Conservation (phyloP, 2,329 filamentous ascomycete genomes). For the Cladophialophora carrionii region DNA sequence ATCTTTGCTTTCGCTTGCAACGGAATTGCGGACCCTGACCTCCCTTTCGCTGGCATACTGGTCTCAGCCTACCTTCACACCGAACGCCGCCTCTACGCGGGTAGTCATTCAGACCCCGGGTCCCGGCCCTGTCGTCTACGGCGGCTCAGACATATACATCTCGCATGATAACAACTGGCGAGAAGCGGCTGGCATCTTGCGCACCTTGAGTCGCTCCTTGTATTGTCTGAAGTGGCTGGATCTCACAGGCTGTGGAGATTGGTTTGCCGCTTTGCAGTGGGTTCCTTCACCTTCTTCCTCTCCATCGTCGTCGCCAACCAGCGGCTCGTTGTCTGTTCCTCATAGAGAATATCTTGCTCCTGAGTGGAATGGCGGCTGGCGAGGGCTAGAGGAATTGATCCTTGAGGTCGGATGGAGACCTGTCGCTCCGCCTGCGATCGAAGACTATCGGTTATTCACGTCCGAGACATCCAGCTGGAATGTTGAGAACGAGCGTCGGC, state of each 20-base stretch:
- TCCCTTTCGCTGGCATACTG: slow-evolving; percentile 67
- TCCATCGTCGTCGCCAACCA: background rate
- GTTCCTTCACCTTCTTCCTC: background rate
- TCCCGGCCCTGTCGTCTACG: slow-evolving; percentile 47
- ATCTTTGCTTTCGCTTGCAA: slow-evolving; percentile 57
- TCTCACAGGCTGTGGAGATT: slow-evolving; percentile 61
- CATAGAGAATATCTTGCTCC: slow-evolving; percentile 40
- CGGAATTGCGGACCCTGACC: slow-evolving; percentile 59
- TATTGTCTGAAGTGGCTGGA: slow-evolving; percentile 66
- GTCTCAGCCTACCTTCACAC: slow-evolving; percentile 62
- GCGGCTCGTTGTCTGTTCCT: background rate
- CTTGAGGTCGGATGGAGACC: slow-evolving; percentile 50
- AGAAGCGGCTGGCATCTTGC: slow-evolving; percentile 60
- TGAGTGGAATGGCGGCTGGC: slow-evolving; percentile 54
- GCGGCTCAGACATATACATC: slow-evolving; percentile 59
- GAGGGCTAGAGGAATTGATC: slow-evolving; percentile 49
- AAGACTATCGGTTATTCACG: slow-evolving; percentile 5
- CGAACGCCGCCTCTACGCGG: slow-evolving; percentile 49
- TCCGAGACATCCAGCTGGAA: slow-evolving; percentile 39
- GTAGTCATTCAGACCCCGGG: slow-evolving; percentile 21
- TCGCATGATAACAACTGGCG: slow-evolving; percentile 58
- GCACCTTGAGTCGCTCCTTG: slow-evolving; percentile 58
- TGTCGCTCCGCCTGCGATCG: slow-evolving; percentile 28
- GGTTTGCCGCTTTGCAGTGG: slow-evolving; percentile 59
- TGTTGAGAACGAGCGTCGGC: slow-evolving; percentile 42